Evolutionary conservation across 495 filamentous ascomycete genomes (phyloP), one percentile per base, ranked within the genome.

Genomic region (Aspergillus panamensis): DNA sequence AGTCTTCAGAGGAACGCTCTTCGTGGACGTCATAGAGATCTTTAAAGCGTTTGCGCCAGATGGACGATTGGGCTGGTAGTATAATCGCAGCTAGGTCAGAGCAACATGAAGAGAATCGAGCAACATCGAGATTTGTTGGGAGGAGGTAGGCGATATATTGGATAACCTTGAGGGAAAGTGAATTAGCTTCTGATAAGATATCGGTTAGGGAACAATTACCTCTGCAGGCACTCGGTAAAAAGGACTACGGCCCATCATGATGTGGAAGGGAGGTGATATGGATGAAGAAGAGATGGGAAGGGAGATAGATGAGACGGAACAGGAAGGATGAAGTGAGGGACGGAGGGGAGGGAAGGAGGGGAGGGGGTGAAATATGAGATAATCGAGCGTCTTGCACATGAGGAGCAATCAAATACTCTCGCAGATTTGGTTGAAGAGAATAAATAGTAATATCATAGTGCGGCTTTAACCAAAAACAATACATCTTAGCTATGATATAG

Each of bases 141-240:
- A 80, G 63, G 20, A 66, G 51, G 14, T 45, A 65, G 17, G 76
- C 72, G 9, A 80, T 73, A 10, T 68, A 19, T 50, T 80, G 74
- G 33, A 75, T 66, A 32, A 78, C 56, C 77, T 79, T 9, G 2
- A 4, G 7, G 4, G 6, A 72, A 62, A 39, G 47, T 40, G 13
- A 12, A 17, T 31, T 8, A 40, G 17, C 40, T 33, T 39, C 8
- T 10, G 6, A 49, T 31, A 21, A 40, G 12, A 21, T 14, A 29
- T 37, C 45, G 12, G 2, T 5, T 5, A 1, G 25, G 47, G 21
- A 16, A 4, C 29, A 20, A n/a, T 57, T 60, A 68, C 68, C 63
- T 74, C 68, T 25, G 64, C 63, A 3, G 71, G 68, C 6, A 73
- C 61, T 7, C 50, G 16, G 0, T 66, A 49, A 10, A 73, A 60